These are phyloP conservation scores for Malus hybrid DNA, from an alignment of 331 rosid species.

Conservation along the genomic window DNA sequence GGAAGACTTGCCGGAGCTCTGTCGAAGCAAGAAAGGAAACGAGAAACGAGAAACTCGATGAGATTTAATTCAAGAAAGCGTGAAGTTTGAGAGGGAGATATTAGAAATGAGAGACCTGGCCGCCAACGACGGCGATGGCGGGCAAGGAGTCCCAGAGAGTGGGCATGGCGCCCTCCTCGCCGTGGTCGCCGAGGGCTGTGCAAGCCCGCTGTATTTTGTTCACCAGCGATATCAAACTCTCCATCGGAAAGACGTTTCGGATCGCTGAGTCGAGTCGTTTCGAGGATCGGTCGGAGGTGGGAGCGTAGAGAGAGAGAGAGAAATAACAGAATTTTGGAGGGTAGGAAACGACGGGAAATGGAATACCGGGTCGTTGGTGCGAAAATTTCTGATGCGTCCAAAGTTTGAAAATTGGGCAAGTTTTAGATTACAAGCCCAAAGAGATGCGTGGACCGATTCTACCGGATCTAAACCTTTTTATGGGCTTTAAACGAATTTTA, in stretches of 20 bases:
- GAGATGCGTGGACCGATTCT: neutral
- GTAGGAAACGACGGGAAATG: constrained; percentile 28
- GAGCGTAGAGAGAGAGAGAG: neutral
- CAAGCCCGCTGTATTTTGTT: constrained; percentile 51
- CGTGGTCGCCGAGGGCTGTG: constrained; percentile 47
- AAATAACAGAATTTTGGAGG: neutral
- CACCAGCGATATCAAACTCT: constrained; percentile 39
- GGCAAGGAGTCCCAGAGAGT: constrained; percentile 54
- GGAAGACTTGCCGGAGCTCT: constrained; percentile 56
- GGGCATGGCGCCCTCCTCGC: constrained; percentile 44
- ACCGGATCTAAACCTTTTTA: neutral
- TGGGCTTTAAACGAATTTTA: constrained; percentile 12
- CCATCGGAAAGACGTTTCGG: constrained; percentile 19
- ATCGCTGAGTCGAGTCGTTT: neutral
- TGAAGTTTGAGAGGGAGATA: neutral
- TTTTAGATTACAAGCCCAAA: neutral
- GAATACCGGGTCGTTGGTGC: neutral
- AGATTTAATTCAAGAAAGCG: neutral
- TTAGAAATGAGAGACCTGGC: constrained; percentile 29
- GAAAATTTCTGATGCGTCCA: constrained; percentile 10
- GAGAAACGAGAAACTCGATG: neutral
- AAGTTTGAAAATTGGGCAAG: constrained; percentile 19
- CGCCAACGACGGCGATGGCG: constrained; percentile 46
- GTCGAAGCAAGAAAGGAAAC: neutral
- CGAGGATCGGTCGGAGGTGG: neutral